Evolutionary conservation across 2,329 filamentous ascomycete genomes (phyloP).

Genomic region (Tympanopsis confertula): DNA sequence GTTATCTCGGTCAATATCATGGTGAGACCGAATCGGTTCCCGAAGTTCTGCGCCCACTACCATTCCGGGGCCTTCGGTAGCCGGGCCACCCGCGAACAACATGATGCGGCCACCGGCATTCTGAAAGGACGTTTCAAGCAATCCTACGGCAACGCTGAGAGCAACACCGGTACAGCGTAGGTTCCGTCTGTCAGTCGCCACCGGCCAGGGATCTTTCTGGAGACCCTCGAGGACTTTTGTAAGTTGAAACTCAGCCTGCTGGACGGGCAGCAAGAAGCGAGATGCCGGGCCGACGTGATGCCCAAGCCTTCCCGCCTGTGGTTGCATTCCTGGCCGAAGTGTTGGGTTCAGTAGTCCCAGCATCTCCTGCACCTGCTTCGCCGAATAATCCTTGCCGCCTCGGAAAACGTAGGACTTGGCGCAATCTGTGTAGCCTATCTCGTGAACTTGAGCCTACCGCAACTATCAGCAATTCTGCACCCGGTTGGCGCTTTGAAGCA

Average conservation of each 20-base stretch:
- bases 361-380: conserved; percentile 99
- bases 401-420: conserved; percentile 98
- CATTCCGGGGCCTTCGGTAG: conserved; percentile 91
- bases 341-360: conserved; percentile 67
- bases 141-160: conserved; percentile 80
- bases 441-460: conserved; percentile 82
- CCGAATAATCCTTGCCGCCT: conserved; percentile 90
- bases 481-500: too few species aligned
- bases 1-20: conserved; percentile 96
- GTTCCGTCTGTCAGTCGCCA: conserved; percentile 81
- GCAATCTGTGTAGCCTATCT: conserved; percentile 95
- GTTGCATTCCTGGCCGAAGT: conserved; percentile 56
- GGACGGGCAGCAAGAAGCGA: conserved; percentile 83
- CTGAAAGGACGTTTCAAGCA: conserved; percentile 89
- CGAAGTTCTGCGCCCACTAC: conserved; percentile 91
- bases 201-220: conserved; percentile 95
- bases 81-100: conserved; percentile 89
- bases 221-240: conserved; percentile 91
- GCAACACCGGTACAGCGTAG: conserved; percentile 91
- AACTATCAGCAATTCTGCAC: conserved; percentile 1
- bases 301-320: conserved; percentile 62
- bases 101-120: conserved; percentile 92
- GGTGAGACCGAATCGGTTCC: conserved; percentile 93
- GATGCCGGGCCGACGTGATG: conserved; percentile 71
- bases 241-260: conserved; percentile 93